Evolutionary conservation across 768 basidiomycete species (phyloP).

Genomic region (Collybia mongolica): DNA sequence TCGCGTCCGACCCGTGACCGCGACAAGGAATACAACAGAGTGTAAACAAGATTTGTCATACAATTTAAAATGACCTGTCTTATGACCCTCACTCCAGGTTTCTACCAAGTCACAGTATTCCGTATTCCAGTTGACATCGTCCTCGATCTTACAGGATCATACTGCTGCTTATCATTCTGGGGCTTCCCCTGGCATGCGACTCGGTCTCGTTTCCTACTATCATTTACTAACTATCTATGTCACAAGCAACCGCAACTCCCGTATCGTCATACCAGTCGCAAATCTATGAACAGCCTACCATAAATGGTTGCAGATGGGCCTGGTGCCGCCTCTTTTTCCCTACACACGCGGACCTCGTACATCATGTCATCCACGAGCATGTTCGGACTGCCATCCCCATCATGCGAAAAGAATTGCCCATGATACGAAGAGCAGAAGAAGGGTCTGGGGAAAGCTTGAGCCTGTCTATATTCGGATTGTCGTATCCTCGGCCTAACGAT

Average conservation of each 20-base stretch:
- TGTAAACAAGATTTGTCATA: too few relatives aligned
- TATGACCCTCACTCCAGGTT: background rate
- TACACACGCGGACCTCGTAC: slow-evolving; percentile 33
- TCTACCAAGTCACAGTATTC: too few relatives aligned
- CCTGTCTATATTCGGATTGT: slow-evolving; percentile 12
- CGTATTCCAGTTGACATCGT: too few relatives aligned
- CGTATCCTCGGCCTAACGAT: background rate
- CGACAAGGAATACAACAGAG: background rate
- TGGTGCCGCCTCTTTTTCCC: slow-evolving; percentile 48
- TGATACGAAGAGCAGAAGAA: slow-evolving; percentile 42
- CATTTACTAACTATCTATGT: background rate
- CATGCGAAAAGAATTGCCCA: slow-evolving; percentile 39
- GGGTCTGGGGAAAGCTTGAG: slow-evolving; percentile 39
- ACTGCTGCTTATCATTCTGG: too few relatives aligned
- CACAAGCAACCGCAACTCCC: background rate
- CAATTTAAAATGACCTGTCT: background rate
- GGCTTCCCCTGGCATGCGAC: too few relatives aligned
- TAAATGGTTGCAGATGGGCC: slow-evolving; percentile 47
- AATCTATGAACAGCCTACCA: slow-evolving; percentile 8
- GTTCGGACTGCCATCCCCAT: slow-evolving; percentile 42
- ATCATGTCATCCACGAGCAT: slow-evolving; percentile 50
- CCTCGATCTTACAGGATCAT: too few relatives aligned
- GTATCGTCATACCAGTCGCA: slow-evolving; percentile 1
- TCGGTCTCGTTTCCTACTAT: background rate
- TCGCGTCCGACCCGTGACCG: slow-evolving; percentile 10